phyloP scores from a whole-genome alignment of 148 eudicot genomes.

The Rhododendron ferrugineum region DNA sequence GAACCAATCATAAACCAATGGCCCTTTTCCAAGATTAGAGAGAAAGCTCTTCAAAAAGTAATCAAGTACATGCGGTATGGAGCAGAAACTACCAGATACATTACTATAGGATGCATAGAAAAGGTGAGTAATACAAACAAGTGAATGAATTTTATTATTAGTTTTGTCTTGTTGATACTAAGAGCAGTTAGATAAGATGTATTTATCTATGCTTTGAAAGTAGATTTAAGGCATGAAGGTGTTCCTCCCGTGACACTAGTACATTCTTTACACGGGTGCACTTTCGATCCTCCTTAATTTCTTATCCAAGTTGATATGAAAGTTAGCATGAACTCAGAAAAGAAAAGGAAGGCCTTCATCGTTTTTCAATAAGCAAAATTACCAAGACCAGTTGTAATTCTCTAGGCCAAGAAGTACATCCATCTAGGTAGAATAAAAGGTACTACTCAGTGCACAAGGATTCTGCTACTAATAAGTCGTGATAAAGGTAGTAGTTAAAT shows the following conservation, averaged over 20 bases:
- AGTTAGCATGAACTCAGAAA: neutral
- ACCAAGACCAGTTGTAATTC: neutral
- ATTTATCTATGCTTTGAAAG: neutral
- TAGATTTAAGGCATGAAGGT: neutral
- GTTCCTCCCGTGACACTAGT: too few relatives aligned
- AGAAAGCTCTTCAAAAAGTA: conserved; percentile 4
- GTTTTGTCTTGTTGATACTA: neutral
- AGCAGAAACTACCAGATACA: conserved; percentile 10
- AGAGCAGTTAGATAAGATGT: neutral
- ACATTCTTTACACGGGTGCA: too few relatives aligned
- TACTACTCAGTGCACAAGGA: too few relatives aligned
- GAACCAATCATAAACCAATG: conserved; percentile 9
- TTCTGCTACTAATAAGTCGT: neutral
- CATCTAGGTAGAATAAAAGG: too few relatives aligned
- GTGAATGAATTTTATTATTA: neutral
- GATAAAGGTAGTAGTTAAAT: neutral
- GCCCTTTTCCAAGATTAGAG: conserved; percentile 16
- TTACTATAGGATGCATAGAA: conserved; percentile 2
- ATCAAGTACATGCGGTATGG: conserved; percentile 9
- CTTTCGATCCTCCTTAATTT: too few relatives aligned
- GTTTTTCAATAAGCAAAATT: neutral
- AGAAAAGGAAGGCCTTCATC: neutral
- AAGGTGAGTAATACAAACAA: neutral
- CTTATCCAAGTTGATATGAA: neutral
- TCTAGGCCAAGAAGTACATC: too few relatives aligned